A percentile compares a stretch with the other conserved stretches of the same genome.
These are phyloP conservation scores for Circinella minor DNA, from an alignment of 371 early-diverging fungal species.

Conservation along the genomic window DNA sequence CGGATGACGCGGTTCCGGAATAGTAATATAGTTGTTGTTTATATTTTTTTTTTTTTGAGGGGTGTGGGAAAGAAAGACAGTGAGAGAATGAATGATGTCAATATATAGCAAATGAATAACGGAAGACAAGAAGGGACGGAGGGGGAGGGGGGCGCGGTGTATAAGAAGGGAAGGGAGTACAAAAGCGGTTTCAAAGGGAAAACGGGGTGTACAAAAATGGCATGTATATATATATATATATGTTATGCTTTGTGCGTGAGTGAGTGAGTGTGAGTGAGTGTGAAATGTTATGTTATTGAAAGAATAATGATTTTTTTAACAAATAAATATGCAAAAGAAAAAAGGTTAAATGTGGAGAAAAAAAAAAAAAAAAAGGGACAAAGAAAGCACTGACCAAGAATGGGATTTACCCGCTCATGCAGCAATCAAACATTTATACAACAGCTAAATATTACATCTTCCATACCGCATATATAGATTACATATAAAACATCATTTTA, in stretches of 20 bases:
- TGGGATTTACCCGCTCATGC: slow-evolving; percentile 3
- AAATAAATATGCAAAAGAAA: slow-evolving; percentile 1
- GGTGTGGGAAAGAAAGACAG: not conserved
- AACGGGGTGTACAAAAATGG: not conserved
- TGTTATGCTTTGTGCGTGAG: no score
- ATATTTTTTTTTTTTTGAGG: not conserved
- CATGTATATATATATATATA: not conserved
- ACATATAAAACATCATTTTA: no score
- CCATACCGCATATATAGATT: no score
- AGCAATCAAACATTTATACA: no score
- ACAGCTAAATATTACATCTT: no score
- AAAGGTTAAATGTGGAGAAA: not conserved
- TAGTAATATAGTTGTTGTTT: not conserved
- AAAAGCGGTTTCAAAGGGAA: not conserved
- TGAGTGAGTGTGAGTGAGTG: no score
- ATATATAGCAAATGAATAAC: no score
- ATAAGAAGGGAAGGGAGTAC: not conserved
- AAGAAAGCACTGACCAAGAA: not conserved
- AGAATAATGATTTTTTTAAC: no score
- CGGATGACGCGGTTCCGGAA: slow-evolving; percentile 2
- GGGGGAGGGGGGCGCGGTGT: no score
- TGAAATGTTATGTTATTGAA: no score
- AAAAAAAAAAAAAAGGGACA: not conserved
- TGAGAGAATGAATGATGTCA: no score
- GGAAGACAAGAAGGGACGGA: no score